Evolutionary conservation across 768 basidiomycete species (phyloP).

Genomic region (Calvatia gigantea): DNA sequence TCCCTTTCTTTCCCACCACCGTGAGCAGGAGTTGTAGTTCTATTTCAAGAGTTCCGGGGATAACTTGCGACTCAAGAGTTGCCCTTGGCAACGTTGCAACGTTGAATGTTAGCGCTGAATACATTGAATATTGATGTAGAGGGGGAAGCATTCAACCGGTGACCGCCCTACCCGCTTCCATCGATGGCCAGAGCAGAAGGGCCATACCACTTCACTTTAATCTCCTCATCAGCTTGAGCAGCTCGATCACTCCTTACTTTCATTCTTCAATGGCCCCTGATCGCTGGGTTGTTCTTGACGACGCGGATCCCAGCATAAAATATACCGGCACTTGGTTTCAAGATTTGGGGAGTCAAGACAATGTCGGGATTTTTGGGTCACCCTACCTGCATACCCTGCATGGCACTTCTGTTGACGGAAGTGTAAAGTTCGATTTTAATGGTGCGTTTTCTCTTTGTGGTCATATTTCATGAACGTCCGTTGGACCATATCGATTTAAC

Average conservation of each 20-base stretch:
- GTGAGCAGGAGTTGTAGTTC: too few relatives aligned
- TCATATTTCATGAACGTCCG: not conserved
- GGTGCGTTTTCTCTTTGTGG: constrained; percentile 19
- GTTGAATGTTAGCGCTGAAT: too few relatives aligned
- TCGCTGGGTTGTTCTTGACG: constrained; percentile 32
- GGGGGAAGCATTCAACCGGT: too few relatives aligned
- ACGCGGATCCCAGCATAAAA: constrained; percentile 26
- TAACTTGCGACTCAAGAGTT: too few relatives aligned
- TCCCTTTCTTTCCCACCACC: not conserved
- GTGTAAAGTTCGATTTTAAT: constrained; percentile 25
- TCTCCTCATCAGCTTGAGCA: not conserved
- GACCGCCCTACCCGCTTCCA: too few relatives aligned
- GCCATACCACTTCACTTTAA: not conserved
- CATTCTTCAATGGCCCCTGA: not conserved
- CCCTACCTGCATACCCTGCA: constrained; percentile 27
- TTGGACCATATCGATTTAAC: not conserved
- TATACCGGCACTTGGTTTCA: constrained; percentile 30
- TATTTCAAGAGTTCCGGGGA: too few relatives aligned
- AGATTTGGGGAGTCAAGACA: constrained; percentile 23
- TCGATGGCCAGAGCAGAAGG: too few relatives aligned
- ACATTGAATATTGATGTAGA: too few relatives aligned
- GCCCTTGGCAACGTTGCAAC: too few relatives aligned
- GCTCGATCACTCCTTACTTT: too few relatives aligned
- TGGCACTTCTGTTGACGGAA: constrained; percentile 25
- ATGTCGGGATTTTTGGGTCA: constrained; percentile 28